A percentile compares a stretch with the other conserved stretches of the same genome.
Conservation (phyloP, 257 asterid genomes). For the Phtheirospermum japonicum region DNA sequence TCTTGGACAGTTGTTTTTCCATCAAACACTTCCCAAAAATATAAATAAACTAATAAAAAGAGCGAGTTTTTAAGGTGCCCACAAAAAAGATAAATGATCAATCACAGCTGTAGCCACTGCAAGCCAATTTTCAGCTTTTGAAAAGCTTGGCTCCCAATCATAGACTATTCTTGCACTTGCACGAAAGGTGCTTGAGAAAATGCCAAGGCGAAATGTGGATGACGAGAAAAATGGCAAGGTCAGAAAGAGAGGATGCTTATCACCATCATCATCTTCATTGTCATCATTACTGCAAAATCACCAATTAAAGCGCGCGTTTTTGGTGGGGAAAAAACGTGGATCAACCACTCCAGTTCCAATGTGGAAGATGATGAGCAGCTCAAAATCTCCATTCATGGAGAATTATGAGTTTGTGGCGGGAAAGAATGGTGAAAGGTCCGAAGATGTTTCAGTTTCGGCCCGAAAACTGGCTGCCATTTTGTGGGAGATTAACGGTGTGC, state of each 20-base stretch:
- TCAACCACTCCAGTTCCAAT: conserved; percentile 60
- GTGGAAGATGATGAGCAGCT: conserved; percentile 49
- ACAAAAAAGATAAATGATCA: conserved; percentile 19
- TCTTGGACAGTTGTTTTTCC: conserved; percentile 5
- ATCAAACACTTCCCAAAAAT: conserved; percentile 15
- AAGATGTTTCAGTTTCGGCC: conserved; percentile 56
- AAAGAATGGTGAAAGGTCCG: conserved; percentile 37
- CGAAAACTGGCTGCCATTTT: conserved; percentile 59
- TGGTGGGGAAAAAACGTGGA: conserved; percentile 60
- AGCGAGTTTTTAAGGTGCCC: conserved; percentile 16
- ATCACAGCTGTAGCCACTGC: conserved; percentile 10
- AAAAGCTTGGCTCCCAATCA: neutral
- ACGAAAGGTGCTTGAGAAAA: too few species aligned
- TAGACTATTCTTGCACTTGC: too few species aligned
- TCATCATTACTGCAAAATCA: conserved; percentile 31
- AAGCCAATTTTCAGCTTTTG: conserved; percentile 25
- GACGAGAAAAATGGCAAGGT: conserved; percentile 48
- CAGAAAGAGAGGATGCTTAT: conserved; percentile 65
- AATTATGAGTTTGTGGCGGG: conserved; percentile 39
- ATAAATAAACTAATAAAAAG: neutral
- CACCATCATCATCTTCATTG: conserved; percentile 65
- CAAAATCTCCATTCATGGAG: conserved; percentile 19
- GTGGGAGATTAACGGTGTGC: conserved; percentile 62
- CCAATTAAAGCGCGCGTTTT: conserved; percentile 53
- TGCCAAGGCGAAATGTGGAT: conserved; percentile 31